Base-by-base conservation (phyloP, 345 rosid genomes). In the Erucastrum elatum region DNA sequence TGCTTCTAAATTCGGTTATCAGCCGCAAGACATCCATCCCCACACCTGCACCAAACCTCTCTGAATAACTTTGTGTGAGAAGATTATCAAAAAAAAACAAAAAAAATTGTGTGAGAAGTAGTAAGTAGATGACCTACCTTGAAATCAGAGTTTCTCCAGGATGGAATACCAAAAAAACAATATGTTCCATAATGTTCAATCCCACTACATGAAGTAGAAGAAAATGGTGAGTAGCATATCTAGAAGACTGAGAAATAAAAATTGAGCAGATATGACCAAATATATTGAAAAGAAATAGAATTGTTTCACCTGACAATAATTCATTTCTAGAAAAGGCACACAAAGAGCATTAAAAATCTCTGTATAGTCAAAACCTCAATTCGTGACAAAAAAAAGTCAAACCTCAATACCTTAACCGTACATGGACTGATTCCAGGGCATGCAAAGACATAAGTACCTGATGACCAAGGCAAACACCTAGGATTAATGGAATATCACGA, bases 391-490 rank as follows among this genome's bases (percentile, higher is more conserved):
- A 21, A 21, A 21, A 21, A 21, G 21, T 21, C 21, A 21, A 21
- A 21, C 21, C 21, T 21, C 21, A 21, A 21, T 21, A 34, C 39
- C 39, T 34, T 34, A 34, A 34, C 39, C 39, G 39, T 34, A 97
- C 98, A 81, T 94, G 98, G 70, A 94, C 90, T 59, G 97, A 97
- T 79, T 92, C 96, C 16, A 90, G 70, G 68, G 98, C 98, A 69
- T 91, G 98, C 77, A 89, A 64, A 15, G 58, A 46, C 13, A 17
- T 17, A 34, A 70, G 51, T 86, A 94, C 97, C 98, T 92, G 98
- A 85, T 94, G 98, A 44, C 98, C 98, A 61, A 94, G 94, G 75
- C 98, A 92, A 84, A 92, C 88, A 5, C 97, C 98, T 68, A 94
- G 81, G 84, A 92, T 21, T 21, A 21, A 21, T 35, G 39, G 39